Evolutionary conservation across 495 filamentous ascomycete genomes (phyloP).

Genomic region (Penicillium bialowiezense): DNA sequence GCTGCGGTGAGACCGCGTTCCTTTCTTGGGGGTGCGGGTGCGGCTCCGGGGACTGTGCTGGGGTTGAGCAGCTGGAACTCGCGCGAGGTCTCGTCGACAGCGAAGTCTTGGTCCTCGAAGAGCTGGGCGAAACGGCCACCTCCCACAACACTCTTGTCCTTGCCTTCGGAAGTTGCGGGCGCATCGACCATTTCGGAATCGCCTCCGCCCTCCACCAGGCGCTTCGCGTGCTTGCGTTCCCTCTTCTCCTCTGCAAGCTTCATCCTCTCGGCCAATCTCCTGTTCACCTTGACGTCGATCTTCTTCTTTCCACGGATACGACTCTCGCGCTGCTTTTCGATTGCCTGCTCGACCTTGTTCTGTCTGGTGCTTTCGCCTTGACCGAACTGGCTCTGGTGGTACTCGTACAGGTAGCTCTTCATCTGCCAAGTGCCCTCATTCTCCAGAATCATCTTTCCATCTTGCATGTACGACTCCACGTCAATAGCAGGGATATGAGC

Average conservation of each 20-base stretch:
- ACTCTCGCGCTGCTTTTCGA: conserved; percentile 89
- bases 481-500: neutral
- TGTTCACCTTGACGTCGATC: conserved; percentile 86
- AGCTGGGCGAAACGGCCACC: conserved; percentile 84
- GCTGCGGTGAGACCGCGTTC: conserved; percentile 63
- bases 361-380: neutral
- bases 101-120: conserved; percentile 92
- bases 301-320: conserved; percentile 91
- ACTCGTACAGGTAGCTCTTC: conserved; percentile 63
- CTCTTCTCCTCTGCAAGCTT: conserved; percentile 76
- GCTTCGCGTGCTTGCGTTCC: conserved; percentile 60
- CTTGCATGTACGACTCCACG: conserved; percentile 90
- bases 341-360: conserved; percentile 69
- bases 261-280: conserved; percentile 78
- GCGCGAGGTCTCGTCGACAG: conserved; percentile 80
- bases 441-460: conserved; percentile 49
- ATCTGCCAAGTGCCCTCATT: conserved; percentile 78
- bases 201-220: conserved; percentile 55
- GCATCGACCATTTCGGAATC: conserved; percentile 48
- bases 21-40: conserved; percentile 24
- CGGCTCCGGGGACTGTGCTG: conserved; percentile 52
- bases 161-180: conserved; percentile 19
- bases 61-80: conserved; percentile 90
- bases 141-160: conserved; percentile 59
- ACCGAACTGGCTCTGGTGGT: conserved; percentile 1